These are phyloP conservation scores for Sporobolomyces phaffii DNA, from an alignment of 768 basidiomycete species.

Conservation along the genomic window DNA sequence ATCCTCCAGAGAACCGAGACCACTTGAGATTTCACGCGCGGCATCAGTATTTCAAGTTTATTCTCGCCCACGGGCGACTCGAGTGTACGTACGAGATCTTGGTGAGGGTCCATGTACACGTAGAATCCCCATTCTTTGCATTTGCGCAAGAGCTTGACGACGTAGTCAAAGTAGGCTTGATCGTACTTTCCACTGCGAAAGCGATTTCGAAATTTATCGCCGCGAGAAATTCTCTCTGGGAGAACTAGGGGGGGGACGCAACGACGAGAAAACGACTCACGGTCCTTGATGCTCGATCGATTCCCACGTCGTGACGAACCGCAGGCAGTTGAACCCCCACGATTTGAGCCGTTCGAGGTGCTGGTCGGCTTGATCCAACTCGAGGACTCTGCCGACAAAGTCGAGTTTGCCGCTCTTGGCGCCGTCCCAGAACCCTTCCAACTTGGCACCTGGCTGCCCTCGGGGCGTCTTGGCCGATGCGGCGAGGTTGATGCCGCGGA, in stretches of 20 bases:
- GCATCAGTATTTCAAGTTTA: no score
- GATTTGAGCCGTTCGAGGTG: conserved; percentile 67
- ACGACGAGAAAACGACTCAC: conserved; percentile 55
- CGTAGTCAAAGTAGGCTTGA: conserved; percentile 85
- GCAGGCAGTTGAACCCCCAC: conserved; percentile 88
- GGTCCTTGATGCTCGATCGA: conserved; percentile 87
- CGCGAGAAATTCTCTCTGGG: neutral
- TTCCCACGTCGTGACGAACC: conserved; percentile 88
- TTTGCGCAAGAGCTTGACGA: conserved; percentile 74
- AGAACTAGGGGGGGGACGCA: neutral
- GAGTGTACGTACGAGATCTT: conserved; percentile 68
- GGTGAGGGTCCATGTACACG: conserved; percentile 91
- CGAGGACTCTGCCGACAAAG: conserved; percentile 73
- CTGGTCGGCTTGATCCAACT: conserved; percentile 55
- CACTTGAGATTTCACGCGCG: no score
- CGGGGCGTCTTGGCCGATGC: conserved; percentile 80
- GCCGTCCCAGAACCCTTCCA: conserved; percentile 73
- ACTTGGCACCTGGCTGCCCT: conserved; percentile 60
- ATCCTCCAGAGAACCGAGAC: conserved; percentile 91
- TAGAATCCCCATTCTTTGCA: conserved; percentile 88
- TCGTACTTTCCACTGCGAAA: conserved; percentile 73
- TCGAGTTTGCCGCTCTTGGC: conserved; percentile 62
- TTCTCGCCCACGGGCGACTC: neutral
- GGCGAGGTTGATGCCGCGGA: conserved; percentile 92
- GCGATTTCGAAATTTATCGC: no score